These are phyloP conservation scores for Curvularia hawaiiensis DNA, from an alignment of 2,329 filamentous ascomycete species.

Conservation along the genomic window DNA sequence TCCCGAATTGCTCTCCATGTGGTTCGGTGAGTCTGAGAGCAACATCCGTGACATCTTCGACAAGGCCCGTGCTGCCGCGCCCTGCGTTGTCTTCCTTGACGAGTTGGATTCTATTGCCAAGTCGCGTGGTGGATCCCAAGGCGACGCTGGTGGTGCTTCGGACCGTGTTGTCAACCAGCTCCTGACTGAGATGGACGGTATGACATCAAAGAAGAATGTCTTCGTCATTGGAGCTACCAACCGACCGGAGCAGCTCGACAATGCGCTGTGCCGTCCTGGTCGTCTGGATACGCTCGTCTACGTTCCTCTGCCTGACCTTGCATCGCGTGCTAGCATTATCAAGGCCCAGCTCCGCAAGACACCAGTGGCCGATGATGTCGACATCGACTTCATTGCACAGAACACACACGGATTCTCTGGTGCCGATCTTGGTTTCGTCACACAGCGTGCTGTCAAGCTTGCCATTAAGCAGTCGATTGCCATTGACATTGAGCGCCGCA, in stretches of 20 bases:
- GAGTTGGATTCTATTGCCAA: slow-evolving; percentile 99
- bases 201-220: slow-evolving; percentile 99
- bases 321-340: slow-evolving; percentile 86
- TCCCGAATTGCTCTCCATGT: slow-evolving; percentile 98
- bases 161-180: slow-evolving; percentile 99
- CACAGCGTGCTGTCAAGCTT: slow-evolving; percentile 97
- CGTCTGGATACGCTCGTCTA: slow-evolving; percentile 99
- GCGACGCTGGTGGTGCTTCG: slow-evolving; percentile 96
- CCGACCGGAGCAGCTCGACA: slow-evolving; percentile 97
- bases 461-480: slow-evolving; percentile 98
- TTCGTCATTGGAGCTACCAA: slow-evolving; percentile 99
- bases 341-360: slow-evolving; percentile 98
- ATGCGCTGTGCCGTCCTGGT: slow-evolving; percentile 95
- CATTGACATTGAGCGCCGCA: slow-evolving; percentile 84
- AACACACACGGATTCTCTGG: slow-evolving; percentile 99
- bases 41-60: slow-evolving; percentile 99
- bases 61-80: slow-evolving; percentile 96
- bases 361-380: slow-evolving; percentile 83
- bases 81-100: slow-evolving; percentile 98
- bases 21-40: slow-evolving; percentile 99
- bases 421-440: slow-evolving; percentile 99
- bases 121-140: slow-evolving; percentile 94
- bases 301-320: slow-evolving; percentile 92
- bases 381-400: slow-evolving; percentile 88
- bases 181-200: slow-evolving; percentile 98